Evolutionary conservation across 306 rosid genomes (phyloP).

Genomic region (Dalbergia oliveri): DNA sequence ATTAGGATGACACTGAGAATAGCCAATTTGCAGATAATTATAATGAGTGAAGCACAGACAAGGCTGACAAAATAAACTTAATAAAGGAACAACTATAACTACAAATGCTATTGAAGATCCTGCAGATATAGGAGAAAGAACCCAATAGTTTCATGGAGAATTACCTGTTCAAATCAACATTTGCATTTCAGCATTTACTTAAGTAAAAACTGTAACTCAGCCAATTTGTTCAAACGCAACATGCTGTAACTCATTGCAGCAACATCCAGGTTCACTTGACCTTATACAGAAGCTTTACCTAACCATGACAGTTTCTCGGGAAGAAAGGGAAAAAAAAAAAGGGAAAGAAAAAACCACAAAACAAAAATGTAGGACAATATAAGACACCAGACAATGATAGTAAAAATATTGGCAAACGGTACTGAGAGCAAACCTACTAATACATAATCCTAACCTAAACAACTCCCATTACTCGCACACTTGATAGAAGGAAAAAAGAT

Average conservation of each 20-base stretch:
- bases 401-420: constrained; percentile 54
- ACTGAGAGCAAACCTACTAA: constrained; percentile 40
- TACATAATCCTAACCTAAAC: constrained; percentile 50
- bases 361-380: constrained; percentile 56
- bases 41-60: constrained; percentile 20
- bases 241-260: constrained; percentile 82
- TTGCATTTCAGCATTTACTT: constrained; percentile 66
- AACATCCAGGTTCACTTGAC: constrained; percentile 76
- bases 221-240: constrained; percentile 73
- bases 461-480: constrained; percentile 56
- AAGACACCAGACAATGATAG: constrained; percentile 63
- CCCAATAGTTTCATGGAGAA: constrained; percentile 57
- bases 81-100: constrained; percentile 30
- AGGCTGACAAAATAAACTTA: constrained; percentile 20
- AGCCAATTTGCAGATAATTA: constrained; percentile 34
- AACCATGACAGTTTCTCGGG: constrained; percentile 67
- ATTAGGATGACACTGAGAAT: constrained; percentile 35
- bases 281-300: constrained; percentile 78
- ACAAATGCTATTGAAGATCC: constrained; percentile 35
- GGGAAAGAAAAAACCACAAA: neutral
- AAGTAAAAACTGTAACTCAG: constrained; percentile 66
- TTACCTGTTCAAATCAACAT: constrained; percentile 80
- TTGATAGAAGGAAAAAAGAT: constrained; percentile 48
- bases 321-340: neutral
- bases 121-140: constrained; percentile 47